These are phyloP conservation scores for Cylindrotheca closterium DNA, from an alignment of 108 stramenopile genomes.

Conservation along the genomic window DNA sequence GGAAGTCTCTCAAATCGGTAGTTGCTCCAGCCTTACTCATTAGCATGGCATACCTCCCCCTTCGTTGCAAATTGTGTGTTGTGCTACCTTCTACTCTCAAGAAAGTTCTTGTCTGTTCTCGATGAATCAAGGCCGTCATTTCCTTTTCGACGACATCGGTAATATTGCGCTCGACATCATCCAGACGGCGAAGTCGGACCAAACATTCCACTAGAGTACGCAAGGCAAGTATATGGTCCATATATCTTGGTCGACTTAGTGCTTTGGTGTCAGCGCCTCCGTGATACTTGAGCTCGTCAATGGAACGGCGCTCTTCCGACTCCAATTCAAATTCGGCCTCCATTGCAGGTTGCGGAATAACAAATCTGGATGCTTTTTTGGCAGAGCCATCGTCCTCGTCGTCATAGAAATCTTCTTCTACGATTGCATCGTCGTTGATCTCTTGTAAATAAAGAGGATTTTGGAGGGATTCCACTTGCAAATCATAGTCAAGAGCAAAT, in stretches of 20 bases:
- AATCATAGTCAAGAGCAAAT: conserved; percentile 31
- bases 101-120: conserved; percentile 79
- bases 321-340: conserved; percentile 85
- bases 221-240: conserved; percentile 71
- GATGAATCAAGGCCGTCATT: conserved; percentile 57
- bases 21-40: conserved; percentile 32
- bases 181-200: conserved; percentile 65
- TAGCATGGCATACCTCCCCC: conserved; percentile 33
- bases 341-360: conserved; percentile 64
- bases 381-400: conserved; percentile 17
- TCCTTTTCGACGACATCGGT: conserved; percentile 58
- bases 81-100: conserved; percentile 56
- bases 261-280: neutral
- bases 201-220: conserved; percentile 81
- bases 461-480: conserved; percentile 22
- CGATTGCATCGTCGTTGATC: conserved; percentile 22
- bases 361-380: conserved; percentile 15
- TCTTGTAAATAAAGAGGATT: conserved; percentile 3
- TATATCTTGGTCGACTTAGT: conserved; percentile 49
- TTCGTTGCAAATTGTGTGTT: conserved; percentile 6
- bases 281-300: conserved; percentile 51
- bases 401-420: conserved; percentile 19
- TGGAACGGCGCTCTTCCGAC: conserved; percentile 73
- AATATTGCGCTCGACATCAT: conserved; percentile 77
- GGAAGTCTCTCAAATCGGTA: conserved; percentile 65